phyloP scores from a whole-genome alignment of 345 rosid species.

The Ceriops decandra region DNA sequence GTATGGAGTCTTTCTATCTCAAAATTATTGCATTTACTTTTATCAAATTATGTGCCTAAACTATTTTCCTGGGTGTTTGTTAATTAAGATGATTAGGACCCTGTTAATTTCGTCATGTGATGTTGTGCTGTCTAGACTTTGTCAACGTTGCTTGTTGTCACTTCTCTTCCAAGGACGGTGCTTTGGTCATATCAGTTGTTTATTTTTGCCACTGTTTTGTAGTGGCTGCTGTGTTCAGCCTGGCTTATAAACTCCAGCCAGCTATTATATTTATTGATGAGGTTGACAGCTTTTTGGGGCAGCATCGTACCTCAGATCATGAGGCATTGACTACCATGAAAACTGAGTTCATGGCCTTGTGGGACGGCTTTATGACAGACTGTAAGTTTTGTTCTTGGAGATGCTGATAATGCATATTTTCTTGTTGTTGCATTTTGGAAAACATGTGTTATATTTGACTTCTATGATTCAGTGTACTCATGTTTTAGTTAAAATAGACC shows the following conservation, averaged over 20 bases:
- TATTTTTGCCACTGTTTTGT: slow-evolving; percentile 26
- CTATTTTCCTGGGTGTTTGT: no score
- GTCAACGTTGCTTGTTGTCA: background rate
- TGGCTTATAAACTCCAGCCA: slow-evolving; percentile 93
- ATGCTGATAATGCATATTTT: background rate
- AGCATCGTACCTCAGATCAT: slow-evolving; percentile 82
- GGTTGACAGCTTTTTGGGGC: slow-evolving; percentile 95
- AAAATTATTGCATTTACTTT: no score
- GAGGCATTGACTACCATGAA: slow-evolving; percentile 93
- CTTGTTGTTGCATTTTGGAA: background rate
- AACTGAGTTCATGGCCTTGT: slow-evolving; percentile 98
- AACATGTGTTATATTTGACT: background rate
- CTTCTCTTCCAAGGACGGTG: background rate
- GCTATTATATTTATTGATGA: slow-evolving; percentile 92
- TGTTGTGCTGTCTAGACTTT: background rate
- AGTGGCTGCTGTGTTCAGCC: slow-evolving; percentile 96
- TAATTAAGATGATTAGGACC: no score
- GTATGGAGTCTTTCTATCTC: no score
- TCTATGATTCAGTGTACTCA: background rate
- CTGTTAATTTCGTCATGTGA: no score
- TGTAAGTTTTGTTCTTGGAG: slow-evolving; percentile 51
- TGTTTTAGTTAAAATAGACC: background rate
- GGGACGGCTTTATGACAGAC: slow-evolving; percentile 99
- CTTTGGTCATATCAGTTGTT: background rate
- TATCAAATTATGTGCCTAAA: no score